A percentile compares a stretch with the other conserved stretches of the same genome.
Evolutionary conservation across 1,284 basidiomycete genomes (phyloP).

Genomic region (Trichosporon sp.): DNA sequence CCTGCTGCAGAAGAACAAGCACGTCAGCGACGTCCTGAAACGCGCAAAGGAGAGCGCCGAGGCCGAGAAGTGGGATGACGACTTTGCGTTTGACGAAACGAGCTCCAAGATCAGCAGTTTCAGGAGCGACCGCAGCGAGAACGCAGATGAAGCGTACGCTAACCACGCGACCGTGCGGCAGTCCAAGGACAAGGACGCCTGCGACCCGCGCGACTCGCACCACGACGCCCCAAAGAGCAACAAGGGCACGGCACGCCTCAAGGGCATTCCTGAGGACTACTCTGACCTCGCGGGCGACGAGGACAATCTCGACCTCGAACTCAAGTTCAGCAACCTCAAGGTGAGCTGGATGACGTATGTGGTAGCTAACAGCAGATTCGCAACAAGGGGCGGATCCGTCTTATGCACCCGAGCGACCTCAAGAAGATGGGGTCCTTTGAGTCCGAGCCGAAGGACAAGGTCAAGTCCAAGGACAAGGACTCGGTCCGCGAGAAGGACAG

Average conservation of each 20-base stretch:
- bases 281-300: conserved; percentile 74
- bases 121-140: neutral
- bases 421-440: conserved; percentile 38
- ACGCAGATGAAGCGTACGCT: neutral
- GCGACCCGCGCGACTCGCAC: neutral
- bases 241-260: conserved; percentile 4
- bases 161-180: conserved; percentile 40
- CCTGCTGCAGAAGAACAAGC: conserved; percentile 53
- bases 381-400: conserved; percentile 63
- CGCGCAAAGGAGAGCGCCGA: conserved; percentile 33
- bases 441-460: neutral
- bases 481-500: neutral
- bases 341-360: conserved; percentile 47
- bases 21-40: conserved; percentile 62
- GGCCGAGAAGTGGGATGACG: conserved; percentile 67
- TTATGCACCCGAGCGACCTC: conserved; percentile 84
- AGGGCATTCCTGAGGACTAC: conserved; percentile 63
- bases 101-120: conserved; percentile 25
- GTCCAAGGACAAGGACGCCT: conserved; percentile 3
- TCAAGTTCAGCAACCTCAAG: conserved; percentile 84
- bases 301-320: conserved; percentile 67
- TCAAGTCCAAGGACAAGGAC: neutral
- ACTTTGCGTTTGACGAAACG: conserved; percentile 84
- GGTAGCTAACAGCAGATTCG: conserved; percentile 48
- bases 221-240: neutral